These are phyloP conservation scores for Daldinia vernicosa DNA, from an alignment of 495 filamentous ascomycete genomes.

Conservation along the genomic window DNA sequence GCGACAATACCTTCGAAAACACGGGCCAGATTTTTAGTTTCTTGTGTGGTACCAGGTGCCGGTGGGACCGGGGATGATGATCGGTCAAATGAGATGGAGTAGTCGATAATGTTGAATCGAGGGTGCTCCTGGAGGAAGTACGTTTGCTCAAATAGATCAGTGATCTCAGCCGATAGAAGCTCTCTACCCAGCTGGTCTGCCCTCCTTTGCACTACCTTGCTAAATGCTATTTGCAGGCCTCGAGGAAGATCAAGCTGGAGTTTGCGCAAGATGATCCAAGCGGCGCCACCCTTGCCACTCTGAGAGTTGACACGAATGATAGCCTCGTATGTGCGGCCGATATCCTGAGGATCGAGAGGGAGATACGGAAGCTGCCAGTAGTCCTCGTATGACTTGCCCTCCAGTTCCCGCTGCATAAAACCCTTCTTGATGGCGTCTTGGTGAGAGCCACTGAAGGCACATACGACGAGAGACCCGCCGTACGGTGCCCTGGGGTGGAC, in stretches of 20 bases:
- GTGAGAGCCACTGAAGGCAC: conserved; percentile 89
- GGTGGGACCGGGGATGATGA: conserved; percentile 77
- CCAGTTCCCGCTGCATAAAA: conserved; percentile 74
- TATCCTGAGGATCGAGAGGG: conserved; percentile 91
- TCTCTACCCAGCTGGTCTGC: conserved; percentile 82
- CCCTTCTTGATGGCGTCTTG: conserved; percentile 99
- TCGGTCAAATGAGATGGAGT: conserved; percentile 88
- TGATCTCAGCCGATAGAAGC: conserved; percentile 83
- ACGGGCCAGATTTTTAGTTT: conserved; percentile 79
- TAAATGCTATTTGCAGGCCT: conserved; percentile 91
- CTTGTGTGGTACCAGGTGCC: conserved; percentile 71
- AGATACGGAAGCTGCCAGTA: conserved; percentile 85
- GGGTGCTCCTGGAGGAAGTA: conserved; percentile 86
- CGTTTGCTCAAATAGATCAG: conserved; percentile 81
- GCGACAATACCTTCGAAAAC: conserved; percentile 87
- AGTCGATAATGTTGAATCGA: conserved; percentile 88
- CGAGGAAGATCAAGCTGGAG: conserved; percentile 93
- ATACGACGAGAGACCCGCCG: conserved; percentile 87
- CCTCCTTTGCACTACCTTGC: conserved; percentile 80
- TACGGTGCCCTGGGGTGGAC: conserved; percentile 90
- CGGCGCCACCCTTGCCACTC: conserved; percentile 92
- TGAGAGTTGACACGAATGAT: conserved; percentile 98
- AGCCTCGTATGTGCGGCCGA: conserved; percentile 94
- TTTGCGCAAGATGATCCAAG: conserved; percentile 89
- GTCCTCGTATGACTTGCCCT: conserved; percentile 66